Percentiles rank a stretch among this genome's conserved stretches.
Evolutionary conservation across 441 rosid genomes (phyloP).

Genomic region (Corymbia citriodora): DNA sequence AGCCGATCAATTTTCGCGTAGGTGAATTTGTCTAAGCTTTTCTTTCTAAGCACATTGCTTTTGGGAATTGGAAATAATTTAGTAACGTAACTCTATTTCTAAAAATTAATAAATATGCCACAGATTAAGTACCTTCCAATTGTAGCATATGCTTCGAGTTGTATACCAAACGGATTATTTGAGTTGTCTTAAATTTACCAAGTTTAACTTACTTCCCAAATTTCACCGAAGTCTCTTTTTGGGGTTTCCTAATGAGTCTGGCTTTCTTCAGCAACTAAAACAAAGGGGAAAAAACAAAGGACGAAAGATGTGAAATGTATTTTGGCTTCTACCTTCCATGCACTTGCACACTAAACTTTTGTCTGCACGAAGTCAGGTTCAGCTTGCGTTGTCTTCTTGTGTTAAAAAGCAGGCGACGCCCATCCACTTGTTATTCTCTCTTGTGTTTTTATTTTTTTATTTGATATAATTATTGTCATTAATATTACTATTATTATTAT

Average conservation of each 20-base stretch:
- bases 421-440: neutral
- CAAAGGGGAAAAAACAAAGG: neutral
- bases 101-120: neutral
- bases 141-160: neutral
- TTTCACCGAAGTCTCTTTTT: neutral
- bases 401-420: neutral
- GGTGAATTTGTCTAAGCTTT: neutral
- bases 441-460: neutral
- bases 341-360: neutral
- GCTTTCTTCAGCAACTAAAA: neutral
- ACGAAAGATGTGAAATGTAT: neutral
- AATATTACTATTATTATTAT: neutral
- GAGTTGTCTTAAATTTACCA: neutral
- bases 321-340: neutral
- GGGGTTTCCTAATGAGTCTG: neutral
- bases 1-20: rapidly evolving
- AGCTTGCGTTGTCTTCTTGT: neutral
- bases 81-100: neutral
- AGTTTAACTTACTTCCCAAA: too few species aligned
- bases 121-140: neutral
- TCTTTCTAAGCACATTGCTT: neutral
- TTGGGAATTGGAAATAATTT: rapidly evolving
- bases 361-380: neutral
- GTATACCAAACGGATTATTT: neutral
- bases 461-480: too few species aligned